phyloP scores from a whole-genome alignment of 2,329 filamentous ascomycete species.

The Massarina eburnea region DNA sequence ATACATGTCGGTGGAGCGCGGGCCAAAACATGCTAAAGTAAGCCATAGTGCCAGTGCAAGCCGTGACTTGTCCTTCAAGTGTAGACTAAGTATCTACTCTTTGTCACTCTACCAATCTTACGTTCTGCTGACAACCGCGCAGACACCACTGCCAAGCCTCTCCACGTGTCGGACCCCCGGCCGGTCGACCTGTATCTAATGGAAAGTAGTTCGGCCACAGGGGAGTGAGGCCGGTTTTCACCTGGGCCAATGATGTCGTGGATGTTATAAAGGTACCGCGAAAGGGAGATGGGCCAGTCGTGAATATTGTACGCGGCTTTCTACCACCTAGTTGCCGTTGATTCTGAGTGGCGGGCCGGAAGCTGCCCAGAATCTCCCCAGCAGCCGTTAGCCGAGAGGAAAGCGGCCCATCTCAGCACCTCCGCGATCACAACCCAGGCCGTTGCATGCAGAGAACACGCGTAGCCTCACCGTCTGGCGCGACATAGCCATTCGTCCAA shows the following conservation, averaged over 20 bases:
- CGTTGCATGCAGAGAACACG: slow-evolving; percentile 1
- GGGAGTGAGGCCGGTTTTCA: background rate
- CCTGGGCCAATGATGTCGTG: background rate
- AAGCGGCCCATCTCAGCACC: slow-evolving; percentile 10
- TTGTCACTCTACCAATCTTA: background rate
- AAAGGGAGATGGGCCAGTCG: background rate
- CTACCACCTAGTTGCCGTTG: background rate
- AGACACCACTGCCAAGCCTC: background rate
- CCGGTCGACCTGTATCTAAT: too few species aligned
- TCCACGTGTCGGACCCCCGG: background rate
- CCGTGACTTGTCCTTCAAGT: too few species aligned
- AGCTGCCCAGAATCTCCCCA: background rate
- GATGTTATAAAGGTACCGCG: background rate
- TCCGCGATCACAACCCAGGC: slow-evolving; percentile 6
- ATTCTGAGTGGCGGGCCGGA: background rate
- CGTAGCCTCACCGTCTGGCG: background rate
- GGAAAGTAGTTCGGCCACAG: background rate
- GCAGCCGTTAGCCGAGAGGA: slow-evolving; percentile 14
- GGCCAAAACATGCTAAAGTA: too few species aligned
- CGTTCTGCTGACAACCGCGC: background rate
- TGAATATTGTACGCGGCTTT: background rate
- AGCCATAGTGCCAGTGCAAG: too few species aligned
- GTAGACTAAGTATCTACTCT: too few species aligned
- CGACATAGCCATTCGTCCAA: background rate
- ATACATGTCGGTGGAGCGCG: too few species aligned